A percentile compares a stretch with the other conserved stretches of the same genome.
These are phyloP conservation scores for Zygosaccharomyces lentus DNA, from an alignment of 805 yeast species.

Conservation along the genomic window DNA sequence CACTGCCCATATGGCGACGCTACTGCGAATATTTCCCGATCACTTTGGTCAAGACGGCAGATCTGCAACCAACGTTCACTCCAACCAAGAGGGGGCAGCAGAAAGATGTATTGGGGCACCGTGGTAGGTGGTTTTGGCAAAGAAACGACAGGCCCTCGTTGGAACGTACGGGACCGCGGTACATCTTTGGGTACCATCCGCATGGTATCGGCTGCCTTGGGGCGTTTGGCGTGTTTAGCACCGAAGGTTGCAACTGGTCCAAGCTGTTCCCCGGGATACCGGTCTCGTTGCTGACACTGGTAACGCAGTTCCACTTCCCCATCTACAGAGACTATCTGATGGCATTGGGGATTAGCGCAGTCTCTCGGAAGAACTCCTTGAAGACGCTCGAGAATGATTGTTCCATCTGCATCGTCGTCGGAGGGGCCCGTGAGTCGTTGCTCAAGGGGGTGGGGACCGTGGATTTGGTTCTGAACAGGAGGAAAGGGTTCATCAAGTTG, in stretches of 20 bases:
- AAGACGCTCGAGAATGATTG: conserved; percentile 58
- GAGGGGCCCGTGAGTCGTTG: conserved; percentile 92
- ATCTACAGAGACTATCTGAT: conserved; percentile 81
- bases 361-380: conserved; percentile 66
- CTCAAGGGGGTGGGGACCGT: conserved; percentile 55
- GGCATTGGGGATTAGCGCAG: conserved; percentile 79
- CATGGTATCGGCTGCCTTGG: conserved; percentile 96
- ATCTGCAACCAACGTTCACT: conserved; percentile 69
- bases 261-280: conserved; percentile 79
- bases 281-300: conserved; percentile 70
- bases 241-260: conserved; percentile 73
- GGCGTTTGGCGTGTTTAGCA: conserved; percentile 75
- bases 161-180: conserved; percentile 57
- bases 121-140: conserved; percentile 1
- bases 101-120: not conserved
- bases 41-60: conserved; percentile 58
- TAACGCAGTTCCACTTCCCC: conserved; percentile 80
- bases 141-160: conserved; percentile 20
- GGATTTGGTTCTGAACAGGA: conserved; percentile 65
- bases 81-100: conserved; percentile 22
- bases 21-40: conserved; percentile 82
- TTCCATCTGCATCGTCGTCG: conserved; percentile 85
- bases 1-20: conserved; percentile 58
- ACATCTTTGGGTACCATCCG: conserved; percentile 91
- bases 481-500: conserved; percentile 85